phyloP scores from a whole-genome alignment of 2,329 filamentous ascomycete species.

The Fusarium bactridioides region DNA sequence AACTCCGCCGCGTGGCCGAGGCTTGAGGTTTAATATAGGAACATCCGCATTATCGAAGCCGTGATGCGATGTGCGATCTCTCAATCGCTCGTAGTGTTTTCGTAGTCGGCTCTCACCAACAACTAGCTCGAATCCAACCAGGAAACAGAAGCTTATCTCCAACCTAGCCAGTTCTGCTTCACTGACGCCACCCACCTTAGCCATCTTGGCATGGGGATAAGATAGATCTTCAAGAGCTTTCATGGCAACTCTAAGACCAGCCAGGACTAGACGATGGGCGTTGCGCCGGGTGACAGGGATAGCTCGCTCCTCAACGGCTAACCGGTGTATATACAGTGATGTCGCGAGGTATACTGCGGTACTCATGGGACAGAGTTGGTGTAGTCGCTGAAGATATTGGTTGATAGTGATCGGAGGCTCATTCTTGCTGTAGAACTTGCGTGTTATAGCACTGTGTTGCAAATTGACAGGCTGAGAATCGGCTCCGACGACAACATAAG shows the following conservation, averaged over 20 bases:
- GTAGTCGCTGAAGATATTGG: slow-evolving; percentile 86
- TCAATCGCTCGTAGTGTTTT: slow-evolving; percentile 47
- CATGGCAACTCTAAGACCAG: slow-evolving; percentile 85
- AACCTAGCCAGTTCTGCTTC: slow-evolving; percentile 81
- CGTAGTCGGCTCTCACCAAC: slow-evolving; percentile 48
- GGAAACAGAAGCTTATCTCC: slow-evolving; percentile 88
- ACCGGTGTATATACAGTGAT: slow-evolving; percentile 83
- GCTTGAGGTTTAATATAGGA: slow-evolving; percentile 42
- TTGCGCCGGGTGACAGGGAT: slow-evolving; percentile 85
- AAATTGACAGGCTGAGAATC: slow-evolving; percentile 76
- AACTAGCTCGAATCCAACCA: slow-evolving; percentile 85
- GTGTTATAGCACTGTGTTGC: slow-evolving; percentile 85
- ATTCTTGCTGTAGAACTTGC: slow-evolving; percentile 92
- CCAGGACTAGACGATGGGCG: slow-evolving; percentile 85
- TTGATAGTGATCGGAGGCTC: slow-evolving; percentile 83
- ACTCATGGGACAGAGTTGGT: slow-evolving; percentile 92
- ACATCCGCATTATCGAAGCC: slow-evolving; percentile 40
- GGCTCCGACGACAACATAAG: slow-evolving; percentile 70
- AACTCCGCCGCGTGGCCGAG: slow-evolving; percentile 30
- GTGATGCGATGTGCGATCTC: slow-evolving; percentile 41
- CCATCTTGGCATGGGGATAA: slow-evolving; percentile 84
- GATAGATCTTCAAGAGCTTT: slow-evolving; percentile 94
- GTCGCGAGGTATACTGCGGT: slow-evolving; percentile 92
- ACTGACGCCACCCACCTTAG: slow-evolving; percentile 87
- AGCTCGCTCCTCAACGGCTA: slow-evolving; percentile 78